Evolutionary conservation across 306 rosid species (phyloP), one percentile per base, ranked within the genome.

Genomic region (Ziziphus jujuba): DNA sequence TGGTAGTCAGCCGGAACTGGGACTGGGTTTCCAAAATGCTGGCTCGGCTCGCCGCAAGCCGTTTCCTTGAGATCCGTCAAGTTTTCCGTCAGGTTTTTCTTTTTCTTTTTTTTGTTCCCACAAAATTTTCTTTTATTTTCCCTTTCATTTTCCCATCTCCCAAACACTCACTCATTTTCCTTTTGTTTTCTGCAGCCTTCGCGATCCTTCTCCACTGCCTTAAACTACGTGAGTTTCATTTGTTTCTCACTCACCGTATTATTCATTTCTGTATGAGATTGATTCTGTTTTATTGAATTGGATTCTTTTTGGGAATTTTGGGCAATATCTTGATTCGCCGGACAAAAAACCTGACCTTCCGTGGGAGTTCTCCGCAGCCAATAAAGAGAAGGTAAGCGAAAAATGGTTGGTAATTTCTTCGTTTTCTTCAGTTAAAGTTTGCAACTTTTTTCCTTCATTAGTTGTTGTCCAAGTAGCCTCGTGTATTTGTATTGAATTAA

Each of bases 141-240:
- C 21, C 28, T 11, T 54, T 35, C 36, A 12, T 65, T 74, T 75
- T 48, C 36, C n/a, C 56, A 24, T 22, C 19, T 21, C 31, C 53
- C 79, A 33, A 57, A 58, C 69, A 14, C 72, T 31, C n/a, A n/a
- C n/a, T n/a, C n/a, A n/a, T n/a, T 55, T 50, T 69, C 33, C 14
- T 21, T 58, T 56, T 54, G 0, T 25, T 21, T 70, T 50, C 9
- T 52, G 80, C 62, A 93, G 96, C 87, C 96, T 65, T 67, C 79
- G 40, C 90, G 95, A 77, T 81, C 82, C 67, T 85, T 93, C 70
- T 93, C 97, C 47, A 93, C 97, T 45, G 97, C 97, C 66, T 90
- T 93, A 9, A 93, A 93, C 73, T 90, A 88, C 63, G 99, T 93
- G 74, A 84, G 99, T 81, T 0, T 49, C 25, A 21, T n/a, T 49